phyloP scores from a whole-genome alignment of 176 grass and related monocot species.

The Chrysopogon serrulatus region DNA sequence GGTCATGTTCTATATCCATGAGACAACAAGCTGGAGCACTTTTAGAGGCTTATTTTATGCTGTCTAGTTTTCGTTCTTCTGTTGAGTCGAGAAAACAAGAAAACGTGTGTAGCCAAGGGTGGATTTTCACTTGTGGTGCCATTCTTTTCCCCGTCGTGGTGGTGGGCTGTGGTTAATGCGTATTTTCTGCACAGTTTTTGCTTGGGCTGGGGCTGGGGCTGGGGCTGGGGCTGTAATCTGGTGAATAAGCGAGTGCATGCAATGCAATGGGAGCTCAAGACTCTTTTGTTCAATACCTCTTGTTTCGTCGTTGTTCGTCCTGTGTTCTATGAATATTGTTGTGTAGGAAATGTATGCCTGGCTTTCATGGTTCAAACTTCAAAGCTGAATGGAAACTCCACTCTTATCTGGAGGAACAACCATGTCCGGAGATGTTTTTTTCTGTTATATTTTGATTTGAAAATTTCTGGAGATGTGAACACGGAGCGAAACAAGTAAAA shows the following conservation, averaged over 20 bases:
- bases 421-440: too few relatives aligned
- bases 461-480: too few relatives aligned
- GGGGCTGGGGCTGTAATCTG: too few relatives aligned
- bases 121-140: constrained; percentile 9
- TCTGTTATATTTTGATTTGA: too few relatives aligned
- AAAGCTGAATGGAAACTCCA: too few relatives aligned
- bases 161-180: constrained; percentile 19
- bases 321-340: neutral
- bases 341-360: neutral
- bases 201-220: neutral
- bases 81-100: constrained; percentile 16
- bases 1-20: constrained; percentile 35
- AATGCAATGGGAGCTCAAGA: constrained; percentile 17
- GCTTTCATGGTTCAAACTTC: too few relatives aligned
- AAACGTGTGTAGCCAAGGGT: constrained; percentile 5
- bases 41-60: constrained; percentile 16
- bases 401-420: too few relatives aligned
- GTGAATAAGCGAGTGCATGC: constrained; percentile 45
- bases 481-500: too few relatives aligned
- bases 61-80: constrained; percentile 36
- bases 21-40: constrained; percentile 23
- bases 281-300: neutral
- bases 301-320: neutral
- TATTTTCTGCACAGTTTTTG: constrained; percentile 33
- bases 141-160: constrained; percentile 32